Evolutionary conservation across 371 early-diverging fungal genomes (phyloP), one percentile per base, ranked within the genome.

Genomic region (Mucor saturninus): DNA sequence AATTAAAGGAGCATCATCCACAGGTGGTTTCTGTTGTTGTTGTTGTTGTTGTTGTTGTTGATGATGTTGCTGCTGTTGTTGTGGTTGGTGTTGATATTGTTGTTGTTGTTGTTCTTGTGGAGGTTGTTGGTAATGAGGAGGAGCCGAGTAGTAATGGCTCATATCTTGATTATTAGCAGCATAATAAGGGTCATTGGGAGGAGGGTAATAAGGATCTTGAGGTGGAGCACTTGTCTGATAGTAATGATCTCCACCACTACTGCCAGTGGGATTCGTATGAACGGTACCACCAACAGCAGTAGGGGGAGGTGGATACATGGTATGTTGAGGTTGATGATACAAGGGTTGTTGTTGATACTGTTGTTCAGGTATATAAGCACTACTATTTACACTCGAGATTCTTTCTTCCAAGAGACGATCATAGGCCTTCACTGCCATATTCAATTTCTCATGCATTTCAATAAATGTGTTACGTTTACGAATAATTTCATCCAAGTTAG

Each of bases 351-450:
- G 51, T 45, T 61, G 54, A 54, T 69, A 58, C 3, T 54, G 57
- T 58, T 69, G 69, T 29, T 50, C 53, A 52, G 55, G 69, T 55
- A 45, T 39, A 54, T 59, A 40, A 58, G 37, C 43, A 31, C 11
- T 21, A 52, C 38, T 15, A 11, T 32, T 37, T 4, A 59, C 53
- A 54, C 42, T 48, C 10, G 80, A 71, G 30, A 93, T 73, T 31
- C 89, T 85, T 64, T 92, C 86, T 56, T 92, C 90, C 42, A 94
- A 72, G 50, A 96, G 69, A 40, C 85, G 87, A 72, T 96, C 96
- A 62, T 95, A 96, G 26, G 91, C 78, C 70, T 84, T 89, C 21
- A 93, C 86, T 10, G 93, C 95, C n/a, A 85, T 81, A 43, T 90
- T 80, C 39, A 95, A 77, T 66, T 93, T 91, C 38, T 92, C 89